Percentiles rank a stretch among this genome's conserved stretches.
Evolutionary conservation across 768 basidiomycete genomes (phyloP).

Genomic region (Amyloporia xantha): DNA sequence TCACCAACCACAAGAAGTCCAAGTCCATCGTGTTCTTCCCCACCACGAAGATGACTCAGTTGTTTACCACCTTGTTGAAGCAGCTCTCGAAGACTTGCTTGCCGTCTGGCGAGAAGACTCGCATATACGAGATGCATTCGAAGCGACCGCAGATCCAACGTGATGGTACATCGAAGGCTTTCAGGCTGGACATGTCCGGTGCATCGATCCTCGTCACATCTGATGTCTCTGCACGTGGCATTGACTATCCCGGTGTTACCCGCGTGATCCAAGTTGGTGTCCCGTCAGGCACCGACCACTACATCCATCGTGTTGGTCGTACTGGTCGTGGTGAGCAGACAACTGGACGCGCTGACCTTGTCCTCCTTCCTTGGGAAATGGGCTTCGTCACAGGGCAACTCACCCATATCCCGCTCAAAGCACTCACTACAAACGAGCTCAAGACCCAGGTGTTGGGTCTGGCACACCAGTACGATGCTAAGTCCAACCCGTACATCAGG

Average conservation of each 20-base stretch:
- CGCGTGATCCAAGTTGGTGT: slow-evolving; percentile 89
- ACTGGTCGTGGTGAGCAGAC: slow-evolving; percentile 62
- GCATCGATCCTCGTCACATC: slow-evolving; percentile 73
- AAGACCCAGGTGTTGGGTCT: slow-evolving; percentile 38
- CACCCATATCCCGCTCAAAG: slow-evolving; percentile 61
- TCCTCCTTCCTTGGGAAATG: slow-evolving; percentile 75
- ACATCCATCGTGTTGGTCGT: slow-evolving; percentile 81
- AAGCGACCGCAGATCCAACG: slow-evolving; percentile 58
- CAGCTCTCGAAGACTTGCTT: slow-evolving; percentile 38
- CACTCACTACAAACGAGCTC: slow-evolving; percentile 44
- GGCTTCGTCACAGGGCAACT: slow-evolving; percentile 60
- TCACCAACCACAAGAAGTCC: slow-evolving; percentile 54
- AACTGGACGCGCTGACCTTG: slow-evolving; percentile 59
- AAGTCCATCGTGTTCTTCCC: slow-evolving; percentile 81
- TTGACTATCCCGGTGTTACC: slow-evolving; percentile 85
- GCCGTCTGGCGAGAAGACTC: slow-evolving; percentile 45
- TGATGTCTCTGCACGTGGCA: slow-evolving; percentile 82
- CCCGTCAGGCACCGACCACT: slow-evolving; percentile 61
- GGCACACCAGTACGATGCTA: slow-evolving; percentile 40
- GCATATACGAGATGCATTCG: slow-evolving; percentile 78
- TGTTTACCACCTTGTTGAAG: slow-evolving; percentile 59
- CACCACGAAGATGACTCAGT: slow-evolving; percentile 79
- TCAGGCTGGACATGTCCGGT: slow-evolving; percentile 45
- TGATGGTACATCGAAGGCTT: slow-evolving; percentile 47
- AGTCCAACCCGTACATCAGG: background rate